phyloP scores from a whole-genome alignment of 2,329 filamentous ascomycete genomes.

The Pseudogymnoascus sp. region DNA sequence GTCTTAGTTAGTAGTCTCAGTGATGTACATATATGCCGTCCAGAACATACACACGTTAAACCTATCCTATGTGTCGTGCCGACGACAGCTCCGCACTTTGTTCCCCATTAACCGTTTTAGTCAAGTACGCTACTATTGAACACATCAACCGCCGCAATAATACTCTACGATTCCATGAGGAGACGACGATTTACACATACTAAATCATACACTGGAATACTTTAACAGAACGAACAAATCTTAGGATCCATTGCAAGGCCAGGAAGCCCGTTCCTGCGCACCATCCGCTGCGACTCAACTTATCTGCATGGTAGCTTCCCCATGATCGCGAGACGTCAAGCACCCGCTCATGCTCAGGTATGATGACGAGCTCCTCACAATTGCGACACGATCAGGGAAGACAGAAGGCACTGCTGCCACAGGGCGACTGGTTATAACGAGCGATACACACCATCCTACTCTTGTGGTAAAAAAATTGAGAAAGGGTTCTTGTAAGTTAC shows the following conservation, averaged over 20 bases:
- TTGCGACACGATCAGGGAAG: slow-evolving; percentile 5
- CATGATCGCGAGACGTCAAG: slow-evolving; percentile 5
- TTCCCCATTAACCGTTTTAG: slow-evolving; percentile 8
- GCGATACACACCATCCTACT: not conserved
- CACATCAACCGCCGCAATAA: slow-evolving; percentile 4
- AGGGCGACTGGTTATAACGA: slow-evolving; percentile 6
- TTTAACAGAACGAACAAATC: not conserved
- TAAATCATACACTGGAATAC: not conserved
- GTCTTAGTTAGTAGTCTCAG: not conserved
- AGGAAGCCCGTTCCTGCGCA: not conserved
- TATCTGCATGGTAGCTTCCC: slow-evolving; percentile 6
- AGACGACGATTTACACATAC: not conserved
- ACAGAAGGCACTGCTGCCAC: slow-evolving; percentile 4
- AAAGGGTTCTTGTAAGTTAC: not conserved
- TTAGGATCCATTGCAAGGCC: not conserved
- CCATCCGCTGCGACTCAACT: not conserved
- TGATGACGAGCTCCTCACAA: slow-evolving; percentile 7
- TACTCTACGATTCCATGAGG: not conserved
- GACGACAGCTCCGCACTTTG: slow-evolving; percentile 7
- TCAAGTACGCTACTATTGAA: slow-evolving; percentile 7
- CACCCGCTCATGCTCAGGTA: slow-evolving; percentile 4
- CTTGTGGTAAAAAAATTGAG: not conserved
- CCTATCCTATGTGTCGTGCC: slow-evolving; percentile 3
- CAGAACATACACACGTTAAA: not conserved
- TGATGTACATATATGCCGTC: slow-evolving; percentile 2